These are phyloP conservation scores for Tillandsia leiboldiana DNA, from an alignment of 176 grass and related monocot species.

Conservation along the genomic window DNA sequence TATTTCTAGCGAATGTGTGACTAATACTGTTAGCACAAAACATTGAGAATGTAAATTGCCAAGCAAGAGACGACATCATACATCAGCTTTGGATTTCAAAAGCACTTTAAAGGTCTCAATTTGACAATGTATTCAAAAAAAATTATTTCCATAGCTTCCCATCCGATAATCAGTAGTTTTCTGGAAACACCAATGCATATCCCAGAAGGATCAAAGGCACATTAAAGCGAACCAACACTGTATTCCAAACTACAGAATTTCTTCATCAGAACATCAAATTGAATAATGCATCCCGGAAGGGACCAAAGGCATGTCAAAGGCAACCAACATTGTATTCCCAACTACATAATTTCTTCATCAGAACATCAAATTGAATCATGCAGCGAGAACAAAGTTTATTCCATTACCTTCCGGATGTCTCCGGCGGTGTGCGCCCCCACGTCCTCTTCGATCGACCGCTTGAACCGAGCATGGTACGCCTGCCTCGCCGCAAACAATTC, in stretches of 20 bases:
- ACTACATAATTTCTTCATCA: background rate
- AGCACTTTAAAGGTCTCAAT: too few species aligned
- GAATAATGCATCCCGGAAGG: background rate
- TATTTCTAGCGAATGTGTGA: too few species aligned
- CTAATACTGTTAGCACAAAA: too few species aligned
- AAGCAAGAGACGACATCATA: too few species aligned
- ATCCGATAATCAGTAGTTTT: background rate
- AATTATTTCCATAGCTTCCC: too few species aligned
- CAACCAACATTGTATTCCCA: background rate
- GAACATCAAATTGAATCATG: background rate
- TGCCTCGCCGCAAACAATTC: conserved; percentile 53
- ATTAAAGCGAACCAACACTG: background rate
- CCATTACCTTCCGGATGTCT: conserved; percentile 74
- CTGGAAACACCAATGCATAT: background rate
- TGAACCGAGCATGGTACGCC: conserved; percentile 73
- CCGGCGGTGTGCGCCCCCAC: conserved; percentile 58
- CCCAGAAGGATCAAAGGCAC: background rate
- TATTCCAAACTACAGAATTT: background rate
- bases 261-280: background rate
- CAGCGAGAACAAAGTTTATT: background rate
- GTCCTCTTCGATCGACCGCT: conserved; percentile 89
- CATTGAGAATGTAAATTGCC: too few species aligned
- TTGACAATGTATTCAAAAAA: too few species aligned
- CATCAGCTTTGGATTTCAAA: too few species aligned
- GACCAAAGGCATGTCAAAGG: background rate